Percentiles rank a stretch among this genome's conserved stretches.
phyloP scores from a whole-genome alignment of 2,329 filamentous ascomycete species.

The Ophiostoma piceae region DNA sequence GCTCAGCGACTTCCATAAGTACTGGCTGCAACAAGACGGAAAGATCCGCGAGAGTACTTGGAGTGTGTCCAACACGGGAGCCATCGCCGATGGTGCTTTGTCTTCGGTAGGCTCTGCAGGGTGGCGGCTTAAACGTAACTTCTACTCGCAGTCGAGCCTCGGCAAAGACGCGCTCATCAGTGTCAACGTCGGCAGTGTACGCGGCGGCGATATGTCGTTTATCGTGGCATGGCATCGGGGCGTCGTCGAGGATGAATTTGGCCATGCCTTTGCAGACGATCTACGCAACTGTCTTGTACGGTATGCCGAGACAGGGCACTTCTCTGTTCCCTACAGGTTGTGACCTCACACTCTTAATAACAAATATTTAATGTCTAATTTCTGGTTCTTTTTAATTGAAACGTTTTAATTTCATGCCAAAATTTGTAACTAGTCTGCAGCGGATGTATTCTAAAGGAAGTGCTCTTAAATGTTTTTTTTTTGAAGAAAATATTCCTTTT shows the following conservation, averaged over 20 bases:
- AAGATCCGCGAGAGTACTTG: slow-evolving; percentile 41
- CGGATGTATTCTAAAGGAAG: too few species aligned
- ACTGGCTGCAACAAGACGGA: slow-evolving; percentile 41
- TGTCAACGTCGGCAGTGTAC: slow-evolving; percentile 46
- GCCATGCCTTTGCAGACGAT: slow-evolving; percentile 37
- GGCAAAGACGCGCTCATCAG: slow-evolving; percentile 41
- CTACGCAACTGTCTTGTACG: slow-evolving; percentile 33
- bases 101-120: slow-evolving; percentile 23
- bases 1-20: slow-evolving; percentile 41
- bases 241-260: slow-evolving; percentile 37
- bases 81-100: slow-evolving; percentile 30
- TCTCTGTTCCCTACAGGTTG: neutral
- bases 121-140: slow-evolving; percentile 37
- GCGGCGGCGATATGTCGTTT: slow-evolving; percentile 39
- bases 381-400: too few species aligned
- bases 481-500: too few species aligned
- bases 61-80: slow-evolving; percentile 51
- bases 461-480: too few species aligned
- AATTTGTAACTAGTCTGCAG: too few species aligned
- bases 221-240: slow-evolving; percentile 46
- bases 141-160: slow-evolving; percentile 48
- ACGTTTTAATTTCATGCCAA: too few species aligned
- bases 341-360: neutral
- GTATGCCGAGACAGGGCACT: slow-evolving; percentile 13
- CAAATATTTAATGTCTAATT: neutral